Percentiles rank a stretch among this genome's conserved stretches.
phyloP scores from a whole-genome alignment of 257 asterid species.

The Mentha longifolia region DNA sequence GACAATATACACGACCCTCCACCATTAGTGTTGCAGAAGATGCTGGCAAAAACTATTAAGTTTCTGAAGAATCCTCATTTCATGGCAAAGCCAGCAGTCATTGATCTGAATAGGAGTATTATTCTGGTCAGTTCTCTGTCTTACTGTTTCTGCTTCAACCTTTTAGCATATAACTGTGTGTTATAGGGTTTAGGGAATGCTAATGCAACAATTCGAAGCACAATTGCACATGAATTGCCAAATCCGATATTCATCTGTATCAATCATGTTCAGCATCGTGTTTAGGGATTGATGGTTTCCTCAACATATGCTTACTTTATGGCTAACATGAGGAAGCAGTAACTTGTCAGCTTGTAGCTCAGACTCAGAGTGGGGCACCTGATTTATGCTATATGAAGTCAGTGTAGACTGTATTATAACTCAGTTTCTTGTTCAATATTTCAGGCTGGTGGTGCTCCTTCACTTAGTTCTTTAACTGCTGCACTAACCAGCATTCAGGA shows the following conservation, averaged over 20 bases:
- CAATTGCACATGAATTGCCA: conserved; percentile 12
- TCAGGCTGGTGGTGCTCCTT: conserved; percentile 93
- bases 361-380: conserved; percentile 21
- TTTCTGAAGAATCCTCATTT: conserved; percentile 89
- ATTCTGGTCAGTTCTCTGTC: conserved; percentile 61
- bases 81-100: conserved; percentile 93
- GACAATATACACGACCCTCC: conserved; percentile 84
- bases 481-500: conserved; percentile 87
- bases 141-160: background rate
- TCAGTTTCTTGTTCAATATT: conserved; percentile 35
- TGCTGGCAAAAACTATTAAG: conserved; percentile 77
- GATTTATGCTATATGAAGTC: conserved; percentile 28
- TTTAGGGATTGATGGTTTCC: conserved; percentile 16
- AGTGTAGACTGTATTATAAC: conserved; percentile 9
- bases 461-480: conserved; percentile 59
- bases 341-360: background rate
- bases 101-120: conserved; percentile 90
- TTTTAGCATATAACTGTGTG: conserved; percentile 6
- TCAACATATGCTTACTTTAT: conserved; percentile 6
- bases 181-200: background rate
- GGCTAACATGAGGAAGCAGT: conserved; percentile 16
- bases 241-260: conserved; percentile 7
- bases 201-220: conserved; percentile 3
- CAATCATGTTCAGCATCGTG: background rate
- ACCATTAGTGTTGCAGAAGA: conserved; percentile 76